Percentiles rank a stretch among this genome's conserved stretches.
Conservation (phyloP, 768 basidiomycete species). For the Cystobasidium tubakii region DNA sequence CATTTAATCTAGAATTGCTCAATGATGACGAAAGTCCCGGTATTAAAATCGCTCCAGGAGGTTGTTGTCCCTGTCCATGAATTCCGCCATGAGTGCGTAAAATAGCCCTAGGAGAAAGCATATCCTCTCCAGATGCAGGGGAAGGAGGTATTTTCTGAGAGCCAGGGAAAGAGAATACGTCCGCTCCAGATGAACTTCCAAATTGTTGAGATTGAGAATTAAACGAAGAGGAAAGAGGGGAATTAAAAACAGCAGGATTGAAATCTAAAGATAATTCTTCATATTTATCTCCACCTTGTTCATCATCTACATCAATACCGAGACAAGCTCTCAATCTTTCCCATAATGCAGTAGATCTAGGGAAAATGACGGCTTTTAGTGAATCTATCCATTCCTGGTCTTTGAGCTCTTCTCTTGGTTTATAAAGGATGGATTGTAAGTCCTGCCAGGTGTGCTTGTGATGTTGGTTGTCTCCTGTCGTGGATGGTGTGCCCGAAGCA, state of each 20-base stretch:
- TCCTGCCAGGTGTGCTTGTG: conserved; percentile 3
- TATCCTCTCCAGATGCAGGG: background rate
- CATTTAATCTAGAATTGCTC: too few relatives aligned
- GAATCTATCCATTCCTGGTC: conserved; percentile 34
- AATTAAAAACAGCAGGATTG: background rate
- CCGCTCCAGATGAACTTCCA: background rate
- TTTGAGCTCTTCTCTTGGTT: conserved; percentile 2
- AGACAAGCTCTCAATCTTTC: conserved; percentile 32
- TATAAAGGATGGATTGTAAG: background rate
- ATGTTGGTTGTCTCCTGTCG: background rate
- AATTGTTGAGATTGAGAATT: background rate
- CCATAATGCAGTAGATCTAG: conserved; percentile 18
- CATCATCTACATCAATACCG: conserved; percentile 33
- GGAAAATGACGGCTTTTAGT: conserved; percentile 10
- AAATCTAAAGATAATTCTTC: conserved; percentile 21
- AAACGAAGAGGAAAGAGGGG: background rate
- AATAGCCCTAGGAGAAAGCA: conserved; percentile 5
- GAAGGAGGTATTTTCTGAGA: background rate
- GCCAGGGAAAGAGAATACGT: background rate
- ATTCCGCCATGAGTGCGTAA: background rate
- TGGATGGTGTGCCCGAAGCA: background rate
- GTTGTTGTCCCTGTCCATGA: too few relatives aligned
- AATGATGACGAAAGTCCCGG: background rate
- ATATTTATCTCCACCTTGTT: conserved; percentile 26
- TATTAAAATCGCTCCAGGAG: background rate